phyloP scores from a whole-genome alignment of 2,329 filamentous ascomycete species.

The Tolypocladium ovalisporum region DNA sequence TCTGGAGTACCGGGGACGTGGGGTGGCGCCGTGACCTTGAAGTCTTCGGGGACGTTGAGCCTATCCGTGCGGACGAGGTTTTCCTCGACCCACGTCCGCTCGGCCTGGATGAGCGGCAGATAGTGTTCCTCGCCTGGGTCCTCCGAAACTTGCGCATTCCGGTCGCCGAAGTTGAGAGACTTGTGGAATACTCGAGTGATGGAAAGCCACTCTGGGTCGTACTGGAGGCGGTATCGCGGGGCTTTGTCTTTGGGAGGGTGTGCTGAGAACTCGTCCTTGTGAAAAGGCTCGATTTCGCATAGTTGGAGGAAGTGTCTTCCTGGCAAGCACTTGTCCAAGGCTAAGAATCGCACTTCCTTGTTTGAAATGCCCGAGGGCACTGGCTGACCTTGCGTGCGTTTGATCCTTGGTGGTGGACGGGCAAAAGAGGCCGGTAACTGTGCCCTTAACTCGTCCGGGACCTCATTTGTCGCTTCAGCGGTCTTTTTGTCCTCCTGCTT shows the following conservation, averaged over 20 bases:
- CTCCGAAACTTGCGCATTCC: conserved; percentile 36
- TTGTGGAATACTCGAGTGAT: conserved; percentile 74
- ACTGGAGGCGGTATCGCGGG: conserved; percentile 52
- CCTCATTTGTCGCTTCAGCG: conserved; percentile 15
- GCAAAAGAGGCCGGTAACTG: conserved; percentile 70
- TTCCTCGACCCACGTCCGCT: conserved; percentile 71
- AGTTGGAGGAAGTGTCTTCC: conserved; percentile 75
- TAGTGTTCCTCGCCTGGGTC: conserved; percentile 64
- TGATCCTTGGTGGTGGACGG: conserved; percentile 22
- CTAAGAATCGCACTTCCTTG: conserved; percentile 70
- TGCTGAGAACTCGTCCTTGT: conserved; percentile 14
- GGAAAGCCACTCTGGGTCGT: conserved; percentile 92
- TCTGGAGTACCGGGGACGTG: conserved; percentile 50
- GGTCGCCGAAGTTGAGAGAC: conserved; percentile 53
- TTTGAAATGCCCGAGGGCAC: conserved; percentile 67
- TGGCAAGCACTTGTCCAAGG: conserved; percentile 83
- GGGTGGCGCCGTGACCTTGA: conserved; percentile 62
- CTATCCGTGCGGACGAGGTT: conserved; percentile 54
- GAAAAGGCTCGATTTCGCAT: conserved; percentile 45
- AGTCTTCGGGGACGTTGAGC: conserved; percentile 67
- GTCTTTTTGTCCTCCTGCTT: not conserved
- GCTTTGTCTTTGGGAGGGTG: conserved; percentile 9
- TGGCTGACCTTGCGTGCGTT: conserved; percentile 42
- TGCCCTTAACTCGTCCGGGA: conserved; percentile 56
- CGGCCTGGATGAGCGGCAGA: conserved; percentile 52